Evolutionary conservation across 1,284 basidiomycete species (phyloP), one percentile per base, ranked within the genome.

Genomic region (Cutaneotrichosporon cutaneum): DNA sequence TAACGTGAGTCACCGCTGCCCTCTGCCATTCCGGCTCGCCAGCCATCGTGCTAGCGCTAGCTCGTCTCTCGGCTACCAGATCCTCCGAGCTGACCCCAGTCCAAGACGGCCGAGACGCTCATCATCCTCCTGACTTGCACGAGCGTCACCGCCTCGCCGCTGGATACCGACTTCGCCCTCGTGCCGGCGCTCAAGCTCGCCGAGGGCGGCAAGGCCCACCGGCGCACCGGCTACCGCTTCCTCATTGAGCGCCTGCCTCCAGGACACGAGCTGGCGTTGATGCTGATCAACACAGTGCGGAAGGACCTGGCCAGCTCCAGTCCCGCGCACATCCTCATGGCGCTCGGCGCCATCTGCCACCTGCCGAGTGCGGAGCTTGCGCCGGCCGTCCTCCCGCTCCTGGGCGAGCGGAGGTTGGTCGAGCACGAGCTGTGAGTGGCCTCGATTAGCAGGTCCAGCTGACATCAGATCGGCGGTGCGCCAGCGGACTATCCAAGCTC

Each of bases 231-330:
- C 3, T 80, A 80, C 57, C 59, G 72, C 5, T 78, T 70, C 58
- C 69, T 80, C 35, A 55, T 59, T 26, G 75, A 78, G 55, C 58
- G 66, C 16, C 60, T 78, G 9, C 70, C 70, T 2, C 54, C 58
- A 10, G 66, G 56, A 0, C 72, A 80, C 59, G 77, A 80, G 56
- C 70, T 78, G 21, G 59, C 65, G 0, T 63, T 80, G 39, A 63
- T 80, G 60, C 62, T 78, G 4, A 72, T 78, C 68, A 80, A 80
- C 60, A 78, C 77, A 4, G 71, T 80, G 9, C 70, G 76, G 21
- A 80, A 80, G 70, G 76, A 78, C 59, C 68, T 80, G 0, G 63
- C 72, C 4, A 74, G 73, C 1, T 36, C 58, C 0, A 44, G 50
- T 14, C 57, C 65, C 2, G 60, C 70, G 0, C 64, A 71, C 55